These are phyloP conservation scores for Rhizodiscina lignyota DNA, from an alignment of 495 filamentous ascomycete species.

Conservation along the genomic window DNA sequence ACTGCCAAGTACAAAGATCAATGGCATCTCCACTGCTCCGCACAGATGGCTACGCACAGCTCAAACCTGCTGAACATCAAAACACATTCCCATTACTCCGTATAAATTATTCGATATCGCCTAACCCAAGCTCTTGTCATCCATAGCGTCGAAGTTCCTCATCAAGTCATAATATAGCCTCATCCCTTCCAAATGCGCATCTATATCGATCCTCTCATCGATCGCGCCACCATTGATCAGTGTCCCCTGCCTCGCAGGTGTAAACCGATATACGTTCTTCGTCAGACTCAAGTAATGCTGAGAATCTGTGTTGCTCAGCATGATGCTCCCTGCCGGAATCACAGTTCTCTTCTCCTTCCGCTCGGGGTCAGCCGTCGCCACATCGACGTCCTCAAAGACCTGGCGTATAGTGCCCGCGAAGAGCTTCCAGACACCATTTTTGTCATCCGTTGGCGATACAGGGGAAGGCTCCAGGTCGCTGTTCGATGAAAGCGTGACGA, in stretches of 20 bases:
- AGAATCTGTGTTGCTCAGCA: conserved; percentile 58
- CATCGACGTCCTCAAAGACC: conserved; percentile 36
- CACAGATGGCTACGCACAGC: too few species aligned
- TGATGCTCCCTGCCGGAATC: conserved; percentile 42
- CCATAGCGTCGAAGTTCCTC: conserved; percentile 1
- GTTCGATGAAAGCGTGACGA: background rate
- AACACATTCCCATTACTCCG: too few species aligned
- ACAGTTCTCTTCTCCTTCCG: conserved; percentile 32
- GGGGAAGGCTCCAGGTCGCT: conserved; percentile 14
- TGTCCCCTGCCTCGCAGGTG: conserved; percentile 29
- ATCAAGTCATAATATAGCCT: conserved; percentile 31
- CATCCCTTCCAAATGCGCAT: conserved; percentile 39
- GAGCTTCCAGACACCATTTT: conserved; percentile 29
- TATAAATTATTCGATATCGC: too few species aligned
- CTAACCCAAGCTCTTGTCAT: too few species aligned
- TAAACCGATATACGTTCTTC: conserved; percentile 47
- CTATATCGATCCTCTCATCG: conserved; percentile 40
- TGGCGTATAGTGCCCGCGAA: conserved; percentile 43
- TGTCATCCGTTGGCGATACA: conserved; percentile 24
- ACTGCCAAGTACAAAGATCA: too few species aligned
- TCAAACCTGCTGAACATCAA: too few species aligned
- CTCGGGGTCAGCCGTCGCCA: too few species aligned
- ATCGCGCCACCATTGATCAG: conserved; percentile 42
- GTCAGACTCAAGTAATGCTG: conserved; percentile 47
- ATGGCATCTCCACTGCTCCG: too few species aligned